A percentile compares a stretch with the other conserved stretches of the same genome.
Evolutionary conservation across 2,329 filamentous ascomycete species (phyloP).

Genomic region (Phaeosphaeria sp.): DNA sequence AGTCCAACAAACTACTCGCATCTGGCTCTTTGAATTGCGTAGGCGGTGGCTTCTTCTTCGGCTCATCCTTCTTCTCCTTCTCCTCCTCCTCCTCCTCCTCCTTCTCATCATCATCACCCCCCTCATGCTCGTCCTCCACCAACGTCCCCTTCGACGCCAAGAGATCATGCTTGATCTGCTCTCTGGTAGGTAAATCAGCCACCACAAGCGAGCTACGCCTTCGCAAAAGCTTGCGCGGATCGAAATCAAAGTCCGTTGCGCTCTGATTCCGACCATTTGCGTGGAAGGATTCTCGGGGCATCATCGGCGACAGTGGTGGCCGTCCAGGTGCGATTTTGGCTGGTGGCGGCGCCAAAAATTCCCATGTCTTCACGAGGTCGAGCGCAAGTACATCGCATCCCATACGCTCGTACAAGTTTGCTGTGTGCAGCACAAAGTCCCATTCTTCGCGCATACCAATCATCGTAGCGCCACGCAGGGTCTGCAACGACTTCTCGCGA

Average conservation of each 20-base stretch:
- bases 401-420: slow-evolving; percentile 85
- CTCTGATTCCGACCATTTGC: slow-evolving; percentile 22
- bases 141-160: slow-evolving; percentile 19
- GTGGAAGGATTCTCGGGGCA: slow-evolving; percentile 32
- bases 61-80: slow-evolving; percentile 33
- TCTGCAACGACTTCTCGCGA: slow-evolving; percentile 80
- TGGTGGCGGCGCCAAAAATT: slow-evolving; percentile 66
- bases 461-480: slow-evolving; percentile 82
- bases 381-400: slow-evolving; percentile 90
- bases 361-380: slow-evolving; percentile 83
- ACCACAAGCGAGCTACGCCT: slow-evolving; percentile 80
- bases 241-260: slow-evolving; percentile 49
- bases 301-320: slow-evolving; percentile 33
- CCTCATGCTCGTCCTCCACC: slow-evolving; percentile 42
- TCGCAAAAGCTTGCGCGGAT: slow-evolving; percentile 72
- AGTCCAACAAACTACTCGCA: slow-evolving; percentile 84
- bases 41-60: slow-evolving; percentile 63
- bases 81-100: slow-evolving; percentile 36
- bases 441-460: slow-evolving; percentile 81
- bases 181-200: slow-evolving; percentile 67
- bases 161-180: slow-evolving; percentile 31
- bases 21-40: slow-evolving; percentile 94
- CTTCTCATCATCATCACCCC: slow-evolving; percentile 52
- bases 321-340: slow-evolving; percentile 20
- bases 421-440: slow-evolving; percentile 87